phyloP scores from a whole-genome alignment of 495 filamentous ascomycete species.

The Tetracladium setigerum region DNA sequence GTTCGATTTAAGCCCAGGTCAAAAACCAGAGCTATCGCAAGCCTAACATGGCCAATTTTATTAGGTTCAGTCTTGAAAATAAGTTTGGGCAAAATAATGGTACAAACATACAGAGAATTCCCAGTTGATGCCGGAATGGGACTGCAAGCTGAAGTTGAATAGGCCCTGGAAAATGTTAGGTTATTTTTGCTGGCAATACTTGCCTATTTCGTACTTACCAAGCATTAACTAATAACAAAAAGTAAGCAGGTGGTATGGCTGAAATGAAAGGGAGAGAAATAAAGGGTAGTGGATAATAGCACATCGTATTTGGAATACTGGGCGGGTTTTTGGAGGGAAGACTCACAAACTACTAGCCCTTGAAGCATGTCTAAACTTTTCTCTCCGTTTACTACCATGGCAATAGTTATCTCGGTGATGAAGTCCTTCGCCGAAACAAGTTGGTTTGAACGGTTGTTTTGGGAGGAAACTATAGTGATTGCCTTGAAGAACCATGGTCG shows the following conservation, averaged over 20 bases:
- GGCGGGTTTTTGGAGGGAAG: no score
- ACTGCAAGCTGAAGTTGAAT: constrained; percentile 4
- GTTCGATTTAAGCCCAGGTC: constrained; percentile 13
- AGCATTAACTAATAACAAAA: background rate
- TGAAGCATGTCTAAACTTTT: constrained; percentile 19
- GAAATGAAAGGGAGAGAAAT: no score
- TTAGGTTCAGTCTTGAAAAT: no score
- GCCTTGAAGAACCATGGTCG: constrained; percentile 14
- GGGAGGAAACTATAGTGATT: constrained; percentile 5
- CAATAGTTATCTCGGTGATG: constrained; percentile 3
- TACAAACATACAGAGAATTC: no score
- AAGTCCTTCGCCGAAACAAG: constrained; percentile 5
- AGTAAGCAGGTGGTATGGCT: no score
- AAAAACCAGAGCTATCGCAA: constrained; percentile 9
- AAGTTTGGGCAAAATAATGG: no score
- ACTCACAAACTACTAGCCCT: constrained; percentile 5
- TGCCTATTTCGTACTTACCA: constrained; percentile 5
- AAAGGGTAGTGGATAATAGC: no score
- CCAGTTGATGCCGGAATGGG: constrained; percentile 2
- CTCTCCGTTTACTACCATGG: constrained; percentile 8
- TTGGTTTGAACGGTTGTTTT: constrained; percentile 7
- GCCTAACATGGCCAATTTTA: background rate
- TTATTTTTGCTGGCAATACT: no score
- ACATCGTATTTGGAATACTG: no score
- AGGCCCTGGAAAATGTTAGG: background rate